Base-by-base conservation (phyloP, 768 basidiomycete genomes). In the Lentinula guzmanii region DNA sequence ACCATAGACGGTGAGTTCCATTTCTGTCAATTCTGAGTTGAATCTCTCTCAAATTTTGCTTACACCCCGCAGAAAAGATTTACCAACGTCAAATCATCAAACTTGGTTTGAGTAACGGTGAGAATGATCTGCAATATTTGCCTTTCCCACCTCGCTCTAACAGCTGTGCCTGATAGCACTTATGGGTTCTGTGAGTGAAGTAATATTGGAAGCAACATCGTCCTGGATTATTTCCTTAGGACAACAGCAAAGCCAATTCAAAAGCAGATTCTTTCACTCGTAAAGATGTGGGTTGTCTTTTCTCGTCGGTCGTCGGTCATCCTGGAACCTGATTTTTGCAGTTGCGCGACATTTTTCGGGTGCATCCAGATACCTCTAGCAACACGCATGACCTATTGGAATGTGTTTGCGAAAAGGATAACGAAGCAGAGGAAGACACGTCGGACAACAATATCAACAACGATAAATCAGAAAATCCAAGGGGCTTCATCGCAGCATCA, bases 21-120 rank as follows among this genome's bases (percentile, higher is more conserved):
- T 53, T 39, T 41, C 5, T 52, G 51, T 8, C 37, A 46, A 33
- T 21, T 16, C 28, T 28, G 8, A 37, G n/a, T 16, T 16, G 8
- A 9, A 34, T 39, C 45, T 13, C 51, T 58, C 33, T 31, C 28
- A 45, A 65, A 51, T 63, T 56, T 42, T n/a, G 16, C 15, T 8
- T 13, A 39, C 28, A 60, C 37, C 34, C 35, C 61, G 2, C 67
- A 92, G 91, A 93, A 75, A 94, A 95, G 76, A 93, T 96, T 24
- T 95, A 84, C 69, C 93, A 98, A 72, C 82, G 96, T 61, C 95
- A 98, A 73, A 86, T 98, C 34, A 97, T 93, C 16, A 98, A 98
- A 73, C 82, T 93, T 10, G 95, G 93, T 4, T 74, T 98, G 52
- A 94, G 93, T 64, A 86, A 91, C 65, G 92, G 91, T 92, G 67